Evolutionary conservation across 108 stramenopile species (phyloP).

Genomic region (Skeletonema potamos): DNA sequence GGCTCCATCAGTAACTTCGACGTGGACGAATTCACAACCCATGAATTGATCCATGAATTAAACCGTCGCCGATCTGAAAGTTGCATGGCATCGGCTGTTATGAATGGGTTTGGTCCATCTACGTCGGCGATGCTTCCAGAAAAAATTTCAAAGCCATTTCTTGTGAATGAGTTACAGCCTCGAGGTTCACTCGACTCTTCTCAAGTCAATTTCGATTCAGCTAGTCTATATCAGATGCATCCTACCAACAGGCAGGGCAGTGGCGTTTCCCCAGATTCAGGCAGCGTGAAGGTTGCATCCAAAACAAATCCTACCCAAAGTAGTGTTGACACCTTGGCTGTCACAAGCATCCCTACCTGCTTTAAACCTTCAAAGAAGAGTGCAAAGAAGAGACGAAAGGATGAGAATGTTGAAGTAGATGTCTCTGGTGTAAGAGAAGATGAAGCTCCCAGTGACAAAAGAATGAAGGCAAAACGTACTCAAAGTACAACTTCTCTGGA

Average conservation of each 20-base stretch:
- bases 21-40: background rate
- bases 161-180: background rate
- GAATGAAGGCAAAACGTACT: background rate
- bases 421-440: background rate
- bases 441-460: background rate
- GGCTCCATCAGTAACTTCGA: background rate
- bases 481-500: conserved; percentile 25
- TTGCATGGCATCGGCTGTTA: background rate
- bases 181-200: background rate
- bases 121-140: background rate
- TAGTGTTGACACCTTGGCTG: background rate
- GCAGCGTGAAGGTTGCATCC: background rate
- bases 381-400: background rate
- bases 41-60: background rate
- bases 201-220: background rate
- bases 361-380: background rate
- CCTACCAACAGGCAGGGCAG: background rate
- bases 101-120: background rate
- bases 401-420: background rate
- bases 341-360: background rate
- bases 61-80: background rate
- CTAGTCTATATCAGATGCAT: background rate
- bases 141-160: background rate
- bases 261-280: background rate
- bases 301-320: background rate